Evolutionary conservation across 495 filamentous ascomycete species (phyloP), one percentile per base, ranked within the genome.

Genomic region (Tetracladium setigerum): DNA sequence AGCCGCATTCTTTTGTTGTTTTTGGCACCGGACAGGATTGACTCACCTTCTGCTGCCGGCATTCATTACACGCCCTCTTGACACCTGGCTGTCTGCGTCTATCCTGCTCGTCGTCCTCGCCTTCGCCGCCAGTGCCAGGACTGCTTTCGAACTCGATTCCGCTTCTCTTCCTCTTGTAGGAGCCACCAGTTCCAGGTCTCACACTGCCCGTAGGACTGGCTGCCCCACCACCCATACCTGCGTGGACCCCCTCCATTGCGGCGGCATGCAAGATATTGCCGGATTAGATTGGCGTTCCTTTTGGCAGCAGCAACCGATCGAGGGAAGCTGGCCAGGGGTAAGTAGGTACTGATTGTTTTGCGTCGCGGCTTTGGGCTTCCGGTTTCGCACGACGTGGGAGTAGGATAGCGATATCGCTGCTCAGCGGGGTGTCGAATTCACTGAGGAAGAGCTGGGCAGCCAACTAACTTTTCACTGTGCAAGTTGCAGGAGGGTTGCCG

Each of bases 1-100:
- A 35, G 37, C 35, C 49, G 35, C 34, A 38, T 30, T 47, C 32
- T 34, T 42, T 43, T 44, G 19, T 44, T 41, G 1, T 14, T n/a
- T 18, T 36, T 35, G 4, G 8, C 22, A 41, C 18, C 24, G 47
- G 13, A 34, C 31, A n/a, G n/a, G n/a, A n/a, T n/a, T 57, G 62
- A 68, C 68, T 67, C 57, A 90, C 87, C 76, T 96, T 95, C 66
- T 95, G 89, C 65, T 96, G 90, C 33, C 89, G 79, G 64, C 90
- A 96, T 62, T 96, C 87, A 67, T 96, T 95, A 63, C 89, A 95
- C 13, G 89, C 89, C 49, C 88, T 78, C 66, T 94, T 95, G 38
- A 89, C 83, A 10, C 80, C 79, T 11, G 84, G 85, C 46, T 82
- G 79, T 50, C 81, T 71, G 61, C 78, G 78, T 66, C 76, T 77